A percentile compares a stretch with the other conserved stretches of the same genome.
Evolutionary conservation across 2,329 filamentous ascomycete species (phyloP).

Genomic region (Fusarium equiseti): DNA sequence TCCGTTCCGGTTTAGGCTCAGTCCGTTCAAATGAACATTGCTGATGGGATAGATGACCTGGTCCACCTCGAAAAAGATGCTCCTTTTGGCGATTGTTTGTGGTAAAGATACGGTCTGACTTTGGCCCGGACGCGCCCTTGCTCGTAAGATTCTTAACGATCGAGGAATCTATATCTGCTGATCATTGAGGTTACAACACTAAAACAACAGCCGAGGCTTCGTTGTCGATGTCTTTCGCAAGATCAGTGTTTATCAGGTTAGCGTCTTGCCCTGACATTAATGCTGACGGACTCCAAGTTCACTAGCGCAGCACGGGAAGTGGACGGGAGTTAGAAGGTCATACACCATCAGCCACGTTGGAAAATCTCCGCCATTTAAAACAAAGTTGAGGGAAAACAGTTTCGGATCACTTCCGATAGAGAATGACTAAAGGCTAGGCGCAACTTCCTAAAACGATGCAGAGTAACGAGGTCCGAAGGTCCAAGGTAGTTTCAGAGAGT

Average conservation of each 20-base stretch:
- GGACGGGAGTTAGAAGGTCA: neutral
- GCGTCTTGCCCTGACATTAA: neutral
- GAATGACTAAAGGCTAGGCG: neutral
- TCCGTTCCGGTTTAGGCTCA: neutral
- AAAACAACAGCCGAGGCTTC: neutral
- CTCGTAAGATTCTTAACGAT: neutral
- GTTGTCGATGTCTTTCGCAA: neutral
- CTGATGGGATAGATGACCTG: neutral
- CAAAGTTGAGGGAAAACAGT: neutral
- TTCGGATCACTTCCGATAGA: neutral
- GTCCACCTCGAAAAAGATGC: neutral
- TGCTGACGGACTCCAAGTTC: neutral
- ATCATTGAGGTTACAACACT: neutral
- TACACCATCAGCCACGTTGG: neutral
- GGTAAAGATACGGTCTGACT: neutral
- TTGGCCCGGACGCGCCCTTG: neutral
- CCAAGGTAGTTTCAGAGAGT: neutral
- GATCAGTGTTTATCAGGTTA: neutral
- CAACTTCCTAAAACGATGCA: slow-evolving; percentile 15
- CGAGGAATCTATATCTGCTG: neutral
- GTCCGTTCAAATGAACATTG: neutral
- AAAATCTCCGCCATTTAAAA: neutral
- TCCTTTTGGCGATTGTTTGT: neutral
- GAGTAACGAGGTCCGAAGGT: slow-evolving; percentile 4
- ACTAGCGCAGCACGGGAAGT: neutral